Evolutionary conservation across 1,284 basidiomycete genomes (phyloP), one percentile per base, ranked within the genome.

Genomic region (Cystobasidium sp.): DNA sequence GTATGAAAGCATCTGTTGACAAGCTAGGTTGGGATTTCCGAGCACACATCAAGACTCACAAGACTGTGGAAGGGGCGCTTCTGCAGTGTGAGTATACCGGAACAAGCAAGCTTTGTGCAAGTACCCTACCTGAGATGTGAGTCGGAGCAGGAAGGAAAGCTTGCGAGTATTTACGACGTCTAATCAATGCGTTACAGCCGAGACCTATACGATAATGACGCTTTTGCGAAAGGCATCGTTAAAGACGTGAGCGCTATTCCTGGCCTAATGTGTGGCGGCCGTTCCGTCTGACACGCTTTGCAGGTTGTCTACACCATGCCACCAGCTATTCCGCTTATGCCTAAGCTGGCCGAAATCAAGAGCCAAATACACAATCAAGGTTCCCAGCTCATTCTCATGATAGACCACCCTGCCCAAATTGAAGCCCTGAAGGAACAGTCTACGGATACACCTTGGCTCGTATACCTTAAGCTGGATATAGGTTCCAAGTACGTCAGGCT

Each of bases 1-100:
- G 82, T 68, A 92, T 94, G 88, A 88, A 89, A 76, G 80, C 84
- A 59, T 88, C 87, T 66, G 87, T 89, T 1, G 84, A 85, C 69
- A 83, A 85, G 55, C 88, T 89, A 85, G 89, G 88, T 6, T 88
- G 90, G 39, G 83, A 80, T 14, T 94, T 94, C 81, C 85, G 93
- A 64, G 90, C 89, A 6, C 93, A 94, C 81, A 85, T 94, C 67
- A 94, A 94, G 83, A 92, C 91, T 12, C 90, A 91, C 84, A 93
- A 90, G 85, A 88, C 91, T 1, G 83, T 84, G 6, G 90, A 93
- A 80, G 92, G 91, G 20, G 87, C 88, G 6, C 84, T 84, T 75
- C 81, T 92, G 44, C 91, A 93, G 79, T 85, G 92, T 3, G 81
- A 84, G 67, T 88, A 89, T 1, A 82, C 82, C 43, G 84, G 83